phyloP scores from a whole-genome alignment of 179 eudicot genomes.

The Carnegiea gigantea region DNA sequence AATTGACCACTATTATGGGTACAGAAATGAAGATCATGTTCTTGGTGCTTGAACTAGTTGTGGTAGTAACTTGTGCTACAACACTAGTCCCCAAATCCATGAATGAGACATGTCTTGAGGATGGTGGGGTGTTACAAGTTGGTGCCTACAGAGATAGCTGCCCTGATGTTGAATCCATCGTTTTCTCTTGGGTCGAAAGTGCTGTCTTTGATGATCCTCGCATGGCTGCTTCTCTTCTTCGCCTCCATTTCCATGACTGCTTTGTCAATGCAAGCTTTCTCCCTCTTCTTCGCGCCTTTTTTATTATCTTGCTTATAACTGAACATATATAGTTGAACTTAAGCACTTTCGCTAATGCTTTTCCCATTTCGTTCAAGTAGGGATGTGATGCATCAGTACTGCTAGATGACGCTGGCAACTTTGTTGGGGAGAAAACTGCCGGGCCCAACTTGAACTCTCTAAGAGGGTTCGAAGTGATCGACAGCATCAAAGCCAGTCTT shows the following conservation, averaged over 20 bases:
- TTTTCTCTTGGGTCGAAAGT: constrained; percentile 58
- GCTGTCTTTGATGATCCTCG: constrained; percentile 66
- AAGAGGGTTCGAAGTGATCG: constrained; percentile 78
- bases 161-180: constrained; percentile 62
- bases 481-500: constrained; percentile 57
- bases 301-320: not conserved
- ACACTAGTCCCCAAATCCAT: constrained; percentile 22
- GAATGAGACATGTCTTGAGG: constrained; percentile 39
- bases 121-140: constrained; percentile 29
- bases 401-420: constrained; percentile 46
- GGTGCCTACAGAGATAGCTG: constrained; percentile 53
- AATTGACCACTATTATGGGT: not conserved
- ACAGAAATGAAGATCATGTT: constrained; percentile 1
- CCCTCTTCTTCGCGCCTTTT: not conserved
- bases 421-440: constrained; percentile 68
- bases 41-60: constrained; percentile 17
- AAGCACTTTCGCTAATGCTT: not conserved
- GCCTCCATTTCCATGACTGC: constrained; percentile 88
- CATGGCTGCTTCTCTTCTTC: constrained; percentile 83
- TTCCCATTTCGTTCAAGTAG: constrained; percentile 24
- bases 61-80: constrained; percentile 17
- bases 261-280: constrained; percentile 63
- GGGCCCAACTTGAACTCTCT: constrained; percentile 63
- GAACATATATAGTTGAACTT: not conserved
- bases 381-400: constrained; percentile 85